These are phyloP conservation scores for Candida anutae DNA, from an alignment of 1,139 yeast genomes.

Conservation along the genomic window DNA sequence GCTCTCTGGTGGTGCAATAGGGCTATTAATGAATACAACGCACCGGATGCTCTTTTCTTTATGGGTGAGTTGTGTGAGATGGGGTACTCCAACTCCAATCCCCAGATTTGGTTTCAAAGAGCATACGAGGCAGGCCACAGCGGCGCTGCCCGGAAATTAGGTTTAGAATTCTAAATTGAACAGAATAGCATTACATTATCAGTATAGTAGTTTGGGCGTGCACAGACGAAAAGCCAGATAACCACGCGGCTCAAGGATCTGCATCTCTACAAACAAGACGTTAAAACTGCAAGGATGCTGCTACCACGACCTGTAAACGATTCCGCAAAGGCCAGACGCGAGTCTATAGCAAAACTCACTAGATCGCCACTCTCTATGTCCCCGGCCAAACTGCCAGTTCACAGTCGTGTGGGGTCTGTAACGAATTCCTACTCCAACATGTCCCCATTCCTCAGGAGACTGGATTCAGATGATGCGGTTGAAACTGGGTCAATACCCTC, in stretches of 20 bases:
- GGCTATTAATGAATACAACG: constrained; percentile 66
- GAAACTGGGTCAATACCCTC: constrained; percentile 5
- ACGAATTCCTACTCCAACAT: constrained; percentile 3
- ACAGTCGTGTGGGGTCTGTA: constrained; percentile 2
- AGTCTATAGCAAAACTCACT: constrained; percentile 10
- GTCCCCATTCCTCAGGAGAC: constrained; percentile 4
- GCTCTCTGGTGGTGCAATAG: constrained; percentile 88
- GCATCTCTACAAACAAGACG: no score
- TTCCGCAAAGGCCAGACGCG: constrained; percentile 2
- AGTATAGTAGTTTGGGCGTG: no score
- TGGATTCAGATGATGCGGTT: constrained; percentile 5
- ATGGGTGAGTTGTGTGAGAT: constrained; percentile 76
- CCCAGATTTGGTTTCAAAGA: constrained; percentile 8
- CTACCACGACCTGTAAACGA: background rate
- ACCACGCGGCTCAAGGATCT: no score
- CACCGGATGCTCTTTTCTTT: constrained; percentile 76
- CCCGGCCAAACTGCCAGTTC: constrained; percentile 4
- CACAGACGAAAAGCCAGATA: no score
- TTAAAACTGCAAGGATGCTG: background rate
- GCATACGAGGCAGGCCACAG: constrained; percentile 11
- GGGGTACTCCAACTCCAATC: constrained; percentile 39
- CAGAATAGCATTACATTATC: no score
- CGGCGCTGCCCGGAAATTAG: background rate
- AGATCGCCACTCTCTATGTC: constrained; percentile 8
- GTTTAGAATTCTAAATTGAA: no score